These are phyloP conservation scores for Aspergillus phoenicis DNA, from an alignment of 2,329 filamentous ascomycete genomes.

Conservation along the genomic window DNA sequence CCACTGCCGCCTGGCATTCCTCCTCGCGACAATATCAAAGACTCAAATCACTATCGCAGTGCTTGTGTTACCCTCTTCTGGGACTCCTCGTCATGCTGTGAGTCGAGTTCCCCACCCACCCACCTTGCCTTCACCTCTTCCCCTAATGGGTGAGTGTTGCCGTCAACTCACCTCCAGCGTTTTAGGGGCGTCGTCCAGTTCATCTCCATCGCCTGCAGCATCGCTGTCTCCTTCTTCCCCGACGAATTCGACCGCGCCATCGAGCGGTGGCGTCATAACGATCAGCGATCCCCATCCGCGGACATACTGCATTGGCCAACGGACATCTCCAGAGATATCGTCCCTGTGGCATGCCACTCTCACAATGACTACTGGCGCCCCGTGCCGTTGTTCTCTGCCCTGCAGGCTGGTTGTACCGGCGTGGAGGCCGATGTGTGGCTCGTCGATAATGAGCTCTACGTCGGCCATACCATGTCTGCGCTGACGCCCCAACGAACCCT, in stretches of 20 bases:
- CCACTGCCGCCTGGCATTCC: not conserved
- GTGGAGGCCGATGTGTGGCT: constrained; percentile 63
- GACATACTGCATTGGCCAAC: constrained; percentile 48
- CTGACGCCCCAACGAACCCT: constrained; percentile 53
- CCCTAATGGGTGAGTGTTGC: not conserved
- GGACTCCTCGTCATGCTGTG: constrained; percentile 40
- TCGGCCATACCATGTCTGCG: constrained; percentile 55
- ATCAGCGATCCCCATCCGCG: constrained; percentile 37
- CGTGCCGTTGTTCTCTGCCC: constrained; percentile 58
- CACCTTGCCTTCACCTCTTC: not conserved
- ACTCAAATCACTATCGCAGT: constrained; percentile 12
- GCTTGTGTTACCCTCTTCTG: constrained; percentile 23
- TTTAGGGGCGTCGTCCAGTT: constrained; percentile 46
- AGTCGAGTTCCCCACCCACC: constrained; percentile 15
- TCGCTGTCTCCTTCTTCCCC: constrained; percentile 46
- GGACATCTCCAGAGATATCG: constrained; percentile 54
- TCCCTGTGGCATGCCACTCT: constrained; percentile 56
- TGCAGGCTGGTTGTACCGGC: constrained; percentile 57
- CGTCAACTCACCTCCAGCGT: not conserved
- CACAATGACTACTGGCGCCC: constrained; percentile 63
- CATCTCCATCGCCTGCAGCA: constrained; percentile 40
- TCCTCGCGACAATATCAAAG: not conserved
- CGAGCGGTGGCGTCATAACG: constrained; percentile 44
- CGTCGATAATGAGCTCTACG: constrained; percentile 55
- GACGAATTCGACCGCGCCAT: constrained; percentile 44